These are phyloP conservation scores for Trichoderma sp. DNA, from an alignment of 2,329 filamentous ascomycete species.

Conservation along the genomic window DNA sequence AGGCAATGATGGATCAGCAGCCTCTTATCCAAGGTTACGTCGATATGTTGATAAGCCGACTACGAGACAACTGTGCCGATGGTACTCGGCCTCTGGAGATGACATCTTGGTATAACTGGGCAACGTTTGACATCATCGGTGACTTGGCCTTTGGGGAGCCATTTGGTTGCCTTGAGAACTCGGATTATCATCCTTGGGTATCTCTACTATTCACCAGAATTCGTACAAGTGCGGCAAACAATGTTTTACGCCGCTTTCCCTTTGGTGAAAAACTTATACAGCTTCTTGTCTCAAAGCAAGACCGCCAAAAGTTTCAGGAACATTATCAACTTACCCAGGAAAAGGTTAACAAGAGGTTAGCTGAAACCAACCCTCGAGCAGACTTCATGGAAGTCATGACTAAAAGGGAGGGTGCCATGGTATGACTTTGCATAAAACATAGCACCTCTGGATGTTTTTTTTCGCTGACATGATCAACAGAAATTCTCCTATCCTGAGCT, in stretches of 20 bases:
- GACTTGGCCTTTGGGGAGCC: constrained; percentile 32
- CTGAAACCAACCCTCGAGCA: background rate
- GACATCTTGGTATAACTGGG: constrained; percentile 29
- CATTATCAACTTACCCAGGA: background rate
- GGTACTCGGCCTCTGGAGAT: constrained; percentile 26
- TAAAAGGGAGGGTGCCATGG: background rate
- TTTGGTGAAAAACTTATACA: background rate
- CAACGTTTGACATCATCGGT: constrained; percentile 34
- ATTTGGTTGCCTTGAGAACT: constrained; percentile 29
- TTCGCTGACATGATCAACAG: background rate
- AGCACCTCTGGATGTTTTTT: too few relatives aligned
- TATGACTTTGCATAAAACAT: background rate
- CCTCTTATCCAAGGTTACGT: constrained; percentile 30
- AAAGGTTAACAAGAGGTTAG: constrained; percentile 8
- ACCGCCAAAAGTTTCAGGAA: background rate
- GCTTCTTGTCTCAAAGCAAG: background rate
- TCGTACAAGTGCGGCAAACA: background rate
- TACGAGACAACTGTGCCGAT: constrained; percentile 23
- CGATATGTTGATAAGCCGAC: constrained; percentile 27
- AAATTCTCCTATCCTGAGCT: background rate
- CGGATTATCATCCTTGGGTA: constrained; percentile 31
- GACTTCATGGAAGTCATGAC: constrained; percentile 9
- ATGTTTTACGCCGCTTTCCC: background rate
- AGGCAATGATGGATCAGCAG: constrained; percentile 33
- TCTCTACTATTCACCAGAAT: constrained; percentile 24